Evolutionary conservation across 805 yeast species (phyloP).

Genomic region (Starmera quercuum): DNA sequence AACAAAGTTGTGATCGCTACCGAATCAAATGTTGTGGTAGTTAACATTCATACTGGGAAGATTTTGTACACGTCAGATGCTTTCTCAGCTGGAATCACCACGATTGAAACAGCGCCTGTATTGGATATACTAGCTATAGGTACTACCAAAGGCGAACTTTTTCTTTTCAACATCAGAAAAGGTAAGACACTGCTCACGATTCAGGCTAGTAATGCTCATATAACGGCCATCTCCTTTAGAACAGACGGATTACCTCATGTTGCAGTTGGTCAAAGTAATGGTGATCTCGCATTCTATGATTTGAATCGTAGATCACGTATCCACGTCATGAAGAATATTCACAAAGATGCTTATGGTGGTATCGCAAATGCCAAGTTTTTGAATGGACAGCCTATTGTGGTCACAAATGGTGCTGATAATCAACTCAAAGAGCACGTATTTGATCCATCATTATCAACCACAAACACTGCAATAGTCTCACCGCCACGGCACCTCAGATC

Average conservation of each 20-base stretch:
- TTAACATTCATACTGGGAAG: slow-evolving; percentile 75
- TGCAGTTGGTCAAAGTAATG: slow-evolving; percentile 69
- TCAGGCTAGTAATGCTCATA: slow-evolving; percentile 28
- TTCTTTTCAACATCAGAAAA: slow-evolving; percentile 59
- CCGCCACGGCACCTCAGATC: slow-evolving; percentile 91
- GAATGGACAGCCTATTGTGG: slow-evolving; percentile 85
- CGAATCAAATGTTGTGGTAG: slow-evolving; percentile 47
- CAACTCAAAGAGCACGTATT: slow-evolving; percentile 83
- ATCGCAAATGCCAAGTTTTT: slow-evolving; percentile 66
- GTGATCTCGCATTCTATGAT: slow-evolving; percentile 84
- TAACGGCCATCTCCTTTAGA: slow-evolving; percentile 70
- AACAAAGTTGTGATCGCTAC: slow-evolving; percentile 88
- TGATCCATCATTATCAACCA: slow-evolving; percentile 76
- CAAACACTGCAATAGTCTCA: slow-evolving; percentile 52
- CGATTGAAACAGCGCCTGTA: slow-evolving; percentile 80
- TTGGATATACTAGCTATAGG: slow-evolving; percentile 81
- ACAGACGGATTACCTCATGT: slow-evolving; percentile 85
- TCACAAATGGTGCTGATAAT: slow-evolving; percentile 90
- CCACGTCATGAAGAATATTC: slow-evolving; percentile 68
- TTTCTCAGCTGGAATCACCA: slow-evolving; percentile 50
- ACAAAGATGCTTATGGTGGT: slow-evolving; percentile 70
- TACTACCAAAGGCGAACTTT: slow-evolving; percentile 56
- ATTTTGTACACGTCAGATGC: slow-evolving; percentile 49
- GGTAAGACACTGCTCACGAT: slow-evolving; percentile 50
- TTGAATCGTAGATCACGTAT: slow-evolving; percentile 64